Evolutionary conservation across 164 flowering plant genomes (phyloP).

Genomic region (Chimonanthus salicifolius): DNA sequence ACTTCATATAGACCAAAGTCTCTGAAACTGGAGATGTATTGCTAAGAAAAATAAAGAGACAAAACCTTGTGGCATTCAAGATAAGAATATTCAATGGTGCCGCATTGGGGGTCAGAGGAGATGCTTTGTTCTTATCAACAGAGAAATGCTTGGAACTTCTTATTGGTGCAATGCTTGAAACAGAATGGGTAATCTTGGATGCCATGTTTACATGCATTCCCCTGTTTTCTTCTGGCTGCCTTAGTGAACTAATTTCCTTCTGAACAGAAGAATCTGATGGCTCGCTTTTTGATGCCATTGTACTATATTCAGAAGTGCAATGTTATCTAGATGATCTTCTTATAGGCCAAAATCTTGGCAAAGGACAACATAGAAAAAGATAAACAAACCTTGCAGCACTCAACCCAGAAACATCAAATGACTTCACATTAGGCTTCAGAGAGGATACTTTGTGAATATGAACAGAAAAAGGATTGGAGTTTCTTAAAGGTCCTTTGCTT

Average conservation of each 20-base stretch:
- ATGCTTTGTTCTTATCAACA: too few species aligned
- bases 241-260: slow-evolving; percentile 22
- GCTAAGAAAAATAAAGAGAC: too few species aligned
- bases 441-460: slow-evolving; percentile 23
- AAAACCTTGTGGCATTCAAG: too few species aligned
- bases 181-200: slow-evolving; percentile 17
- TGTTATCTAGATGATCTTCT: background rate
- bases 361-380: background rate
- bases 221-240: slow-evolving; percentile 14
- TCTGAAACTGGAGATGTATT: too few species aligned
- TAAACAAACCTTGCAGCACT: slow-evolving; percentile 35
- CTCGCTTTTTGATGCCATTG: slow-evolving; percentile 19
- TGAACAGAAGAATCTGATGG: slow-evolving; percentile 16
- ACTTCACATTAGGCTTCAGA: slow-evolving; percentile 23
- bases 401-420: slow-evolving; percentile 29
- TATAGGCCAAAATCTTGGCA: background rate
- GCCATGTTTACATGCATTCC: slow-evolving; percentile 9
- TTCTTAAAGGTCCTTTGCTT: slow-evolving; percentile 18
- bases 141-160: too few species aligned
- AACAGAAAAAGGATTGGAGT: slow-evolving; percentile 17
- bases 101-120: too few species aligned
- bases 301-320: slow-evolving; percentile 22
- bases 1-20: background rate
- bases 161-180: too few species aligned
- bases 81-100: too few species aligned